A percentile compares a stretch with the other conserved stretches of the same genome.
Conservation (phyloP, 129 eudicot species). For the Daucus carota region DNA sequence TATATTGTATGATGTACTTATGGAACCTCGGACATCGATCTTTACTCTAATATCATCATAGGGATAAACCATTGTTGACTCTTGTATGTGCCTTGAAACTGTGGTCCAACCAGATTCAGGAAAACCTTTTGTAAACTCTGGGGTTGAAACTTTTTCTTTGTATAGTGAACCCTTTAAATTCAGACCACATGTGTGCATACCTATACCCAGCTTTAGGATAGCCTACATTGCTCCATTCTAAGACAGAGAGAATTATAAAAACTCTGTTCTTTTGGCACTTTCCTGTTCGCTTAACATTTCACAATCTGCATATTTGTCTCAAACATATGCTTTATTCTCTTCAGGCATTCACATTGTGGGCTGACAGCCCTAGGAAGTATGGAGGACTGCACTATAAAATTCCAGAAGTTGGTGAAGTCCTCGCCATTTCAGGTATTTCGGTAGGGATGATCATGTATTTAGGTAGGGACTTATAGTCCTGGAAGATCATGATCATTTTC, state of each 20-base stretch:
- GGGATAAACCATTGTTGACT: not conserved
- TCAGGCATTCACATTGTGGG: constrained; percentile 54
- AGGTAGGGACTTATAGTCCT: not conserved
- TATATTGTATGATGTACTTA: not conserved
- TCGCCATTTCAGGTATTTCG: constrained; percentile 35
- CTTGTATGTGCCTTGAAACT: not conserved
- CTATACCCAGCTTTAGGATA: not conserved
- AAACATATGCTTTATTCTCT: not conserved
- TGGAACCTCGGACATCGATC: not conserved
- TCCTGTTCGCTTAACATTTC: not conserved
- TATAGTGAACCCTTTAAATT: not conserved
- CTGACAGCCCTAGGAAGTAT: constrained; percentile 33
- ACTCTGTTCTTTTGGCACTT: not conserved
- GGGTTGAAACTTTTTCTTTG: not conserved
- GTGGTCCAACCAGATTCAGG: not conserved
- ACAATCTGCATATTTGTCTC: not conserved
- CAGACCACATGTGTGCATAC: not conserved
- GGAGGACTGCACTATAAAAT: constrained; percentile 35
- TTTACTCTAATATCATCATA: not conserved
- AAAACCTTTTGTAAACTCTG: not conserved
- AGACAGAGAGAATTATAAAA: not conserved
- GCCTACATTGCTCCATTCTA: not conserved
- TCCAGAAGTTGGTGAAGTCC: constrained; percentile 41
- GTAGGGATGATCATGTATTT: too few relatives aligned
- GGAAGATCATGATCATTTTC: not conserved